Evolutionary conservation across 305 asterid species (phyloP).

Genomic region (Ruellia speciosa): DNA sequence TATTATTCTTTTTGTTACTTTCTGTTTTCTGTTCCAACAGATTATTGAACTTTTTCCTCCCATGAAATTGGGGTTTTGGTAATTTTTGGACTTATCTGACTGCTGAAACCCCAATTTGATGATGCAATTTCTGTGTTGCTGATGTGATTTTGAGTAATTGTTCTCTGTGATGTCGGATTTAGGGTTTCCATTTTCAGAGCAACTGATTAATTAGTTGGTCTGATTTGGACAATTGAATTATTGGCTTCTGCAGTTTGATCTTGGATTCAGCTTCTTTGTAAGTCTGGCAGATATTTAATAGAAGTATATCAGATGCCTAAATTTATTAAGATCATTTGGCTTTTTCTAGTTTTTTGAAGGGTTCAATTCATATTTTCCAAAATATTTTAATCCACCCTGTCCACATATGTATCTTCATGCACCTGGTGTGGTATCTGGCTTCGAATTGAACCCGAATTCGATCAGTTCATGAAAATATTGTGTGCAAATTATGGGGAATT

Average conservation of each 20-base stretch:
- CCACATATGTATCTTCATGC: no score
- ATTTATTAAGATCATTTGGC: neutral
- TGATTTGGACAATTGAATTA: neutral
- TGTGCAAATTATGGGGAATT: no score
- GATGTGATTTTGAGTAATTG: no score
- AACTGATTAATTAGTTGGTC: neutral
- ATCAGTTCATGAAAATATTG: no score
- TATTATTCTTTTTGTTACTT: neutral
- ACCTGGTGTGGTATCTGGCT: no score
- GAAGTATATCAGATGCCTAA: neutral
- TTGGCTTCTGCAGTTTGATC: neutral
- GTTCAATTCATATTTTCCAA: no score
- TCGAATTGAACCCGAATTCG: no score
- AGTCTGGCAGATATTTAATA: neutral
- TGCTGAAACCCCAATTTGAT: slow-evolving; percentile 16
- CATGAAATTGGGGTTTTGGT: slow-evolving; percentile 4
- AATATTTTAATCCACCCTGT: no score
- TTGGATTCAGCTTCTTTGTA: neutral
- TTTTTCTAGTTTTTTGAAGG: no score
- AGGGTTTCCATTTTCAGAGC: neutral
- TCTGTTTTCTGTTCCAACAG: neutral
- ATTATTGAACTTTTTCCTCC: neutral
- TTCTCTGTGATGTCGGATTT: neutral
- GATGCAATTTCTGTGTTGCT: no score
- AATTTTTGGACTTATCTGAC: slow-evolving; percentile 20